Base-by-base conservation (phyloP, 176 grass and related monocot species). In the Oryza coarctata region DNA sequence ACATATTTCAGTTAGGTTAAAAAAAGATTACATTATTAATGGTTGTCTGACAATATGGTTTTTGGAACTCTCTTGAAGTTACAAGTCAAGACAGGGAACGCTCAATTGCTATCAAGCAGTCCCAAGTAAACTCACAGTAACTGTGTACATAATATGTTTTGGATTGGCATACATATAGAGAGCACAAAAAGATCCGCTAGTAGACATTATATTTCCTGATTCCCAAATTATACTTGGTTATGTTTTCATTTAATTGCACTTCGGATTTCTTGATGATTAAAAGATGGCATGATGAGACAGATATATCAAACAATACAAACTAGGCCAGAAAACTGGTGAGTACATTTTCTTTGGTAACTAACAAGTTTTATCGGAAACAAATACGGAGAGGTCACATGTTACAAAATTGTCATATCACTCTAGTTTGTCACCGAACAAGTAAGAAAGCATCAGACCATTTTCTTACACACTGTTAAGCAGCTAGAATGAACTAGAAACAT, bases 401-500 rank as follows among this genome's bases (percentile, higher is more conserved):
- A 23, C 47, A 74, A 80, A 63, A 80, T 41, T 75, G 14, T 15
- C 31, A 52, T 61, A 84, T 70, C 69, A 76, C 52, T 63, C 29
- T 80, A 29, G 63, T n/a, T n/a, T n/a, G n/a, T 62, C 70, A 32
- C 32, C 70, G 12, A 20, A 18, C 28, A 44, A 67, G 35, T 6
- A 73, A 73, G 72, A 14, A 89, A 32, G 72, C 8, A 86, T 27
- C 25, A 35, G 31, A 75, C 12, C 12, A 41, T 72, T 65, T 66
- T 44, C 13, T 45, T 49, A 25, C 14, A 81, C 2, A 10, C 12
- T 67, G 78, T 63, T 20, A 34, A 67, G 28, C 34, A 58, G 65
- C 12, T 60, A 77, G 27, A 64, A 57, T 65, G 15, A 73, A 72
- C 11, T 45, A 76, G 55, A 89, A 85, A 66, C 29, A 77, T 52